phyloP scores from a whole-genome alignment of 2,329 filamentous ascomycete genomes.

The Verruconis gallopava region DNA sequence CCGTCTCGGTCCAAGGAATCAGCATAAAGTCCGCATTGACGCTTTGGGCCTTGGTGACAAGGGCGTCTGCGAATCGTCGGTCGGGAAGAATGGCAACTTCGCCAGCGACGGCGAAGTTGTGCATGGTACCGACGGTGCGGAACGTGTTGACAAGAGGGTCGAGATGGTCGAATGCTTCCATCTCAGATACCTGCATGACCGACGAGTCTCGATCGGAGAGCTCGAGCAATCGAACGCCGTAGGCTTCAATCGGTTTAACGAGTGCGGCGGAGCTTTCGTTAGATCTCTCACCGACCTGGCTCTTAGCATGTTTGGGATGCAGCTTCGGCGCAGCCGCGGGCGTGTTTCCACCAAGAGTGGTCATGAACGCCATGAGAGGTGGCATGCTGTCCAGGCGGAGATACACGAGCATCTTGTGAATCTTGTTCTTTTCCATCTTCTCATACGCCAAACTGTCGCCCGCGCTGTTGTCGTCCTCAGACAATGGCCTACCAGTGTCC shows the following conservation, averaged over 20 bases:
- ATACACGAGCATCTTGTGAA: conserved; percentile 63
- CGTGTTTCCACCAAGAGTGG: conserved; percentile 50
- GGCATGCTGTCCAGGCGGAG: conserved; percentile 76
- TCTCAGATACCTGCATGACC: conserved; percentile 84
- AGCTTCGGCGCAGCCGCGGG: conserved; percentile 27
- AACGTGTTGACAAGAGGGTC: conserved; percentile 90
- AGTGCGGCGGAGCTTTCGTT: conserved; percentile 12
- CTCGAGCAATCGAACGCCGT: conserved; percentile 75
- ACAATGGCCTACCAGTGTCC: conserved; percentile 48
- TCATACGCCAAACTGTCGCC: conserved; percentile 30
- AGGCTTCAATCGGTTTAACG: conserved; percentile 51
- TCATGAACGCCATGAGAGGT: conserved; percentile 69
- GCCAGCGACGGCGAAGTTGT: conserved; percentile 71
- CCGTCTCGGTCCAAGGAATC: conserved; percentile 81
- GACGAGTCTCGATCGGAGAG: conserved; percentile 87
- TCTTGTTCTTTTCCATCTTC: conserved; percentile 37
- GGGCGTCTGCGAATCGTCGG: conserved; percentile 62
- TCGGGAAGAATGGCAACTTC: conserved; percentile 70
- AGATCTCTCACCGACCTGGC: conserved; percentile 16
- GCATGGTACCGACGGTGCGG: conserved; percentile 71
- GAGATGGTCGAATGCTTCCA: conserved; percentile 48
- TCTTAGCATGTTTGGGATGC: conserved; percentile 23
- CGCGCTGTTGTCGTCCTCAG: conserved; percentile 11
- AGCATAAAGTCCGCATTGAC: conserved; percentile 55
- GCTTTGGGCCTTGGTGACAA: conserved; percentile 47